Evolutionary conservation across 140 eudicot species (phyloP).

Genomic region (Anethum foeniculum): DNA sequence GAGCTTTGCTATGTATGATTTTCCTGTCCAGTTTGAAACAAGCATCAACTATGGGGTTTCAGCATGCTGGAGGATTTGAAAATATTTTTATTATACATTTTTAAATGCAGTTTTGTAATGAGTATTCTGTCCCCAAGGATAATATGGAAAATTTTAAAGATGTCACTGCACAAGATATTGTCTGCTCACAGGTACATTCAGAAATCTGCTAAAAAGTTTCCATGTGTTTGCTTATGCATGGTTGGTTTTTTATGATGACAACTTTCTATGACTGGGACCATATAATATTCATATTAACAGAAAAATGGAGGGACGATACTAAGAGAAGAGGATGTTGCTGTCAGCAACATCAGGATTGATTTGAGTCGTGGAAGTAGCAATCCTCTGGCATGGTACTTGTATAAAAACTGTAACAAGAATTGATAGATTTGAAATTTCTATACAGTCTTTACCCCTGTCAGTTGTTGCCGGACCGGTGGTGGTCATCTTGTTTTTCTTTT

Average conservation of each 20-base stretch:
- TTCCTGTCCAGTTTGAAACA: background rate
- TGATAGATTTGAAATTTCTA: background rate
- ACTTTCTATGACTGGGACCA: background rate
- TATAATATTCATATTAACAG: slow-evolving; percentile 15
- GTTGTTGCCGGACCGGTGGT: background rate
- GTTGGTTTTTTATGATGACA: background rate
- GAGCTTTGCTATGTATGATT: background rate
- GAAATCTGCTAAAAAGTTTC: background rate
- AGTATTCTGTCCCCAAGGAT: slow-evolving; percentile 58
- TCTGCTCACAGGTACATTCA: slow-evolving; percentile 53
- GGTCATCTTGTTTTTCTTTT: background rate
- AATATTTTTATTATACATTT: background rate
- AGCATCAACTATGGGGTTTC: background rate
- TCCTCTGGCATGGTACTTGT: slow-evolving; percentile 46
- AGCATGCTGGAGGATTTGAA: background rate
- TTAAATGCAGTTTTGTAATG: slow-evolving; percentile 54
- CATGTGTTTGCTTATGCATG: background rate
- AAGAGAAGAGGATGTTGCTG: slow-evolving; percentile 56
- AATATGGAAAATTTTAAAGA: slow-evolving; percentile 41
- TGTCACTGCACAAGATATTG: slow-evolving; percentile 56
- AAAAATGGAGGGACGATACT: slow-evolving; percentile 35
- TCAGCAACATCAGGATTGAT: slow-evolving; percentile 56
- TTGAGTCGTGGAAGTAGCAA: slow-evolving; percentile 54
- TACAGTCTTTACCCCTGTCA: background rate
- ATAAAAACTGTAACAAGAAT: background rate